Percentiles rank a stretch among this genome's conserved stretches.
phyloP scores from a whole-genome alignment of 106 monocot species.

The Dendrobium officinale region DNA sequence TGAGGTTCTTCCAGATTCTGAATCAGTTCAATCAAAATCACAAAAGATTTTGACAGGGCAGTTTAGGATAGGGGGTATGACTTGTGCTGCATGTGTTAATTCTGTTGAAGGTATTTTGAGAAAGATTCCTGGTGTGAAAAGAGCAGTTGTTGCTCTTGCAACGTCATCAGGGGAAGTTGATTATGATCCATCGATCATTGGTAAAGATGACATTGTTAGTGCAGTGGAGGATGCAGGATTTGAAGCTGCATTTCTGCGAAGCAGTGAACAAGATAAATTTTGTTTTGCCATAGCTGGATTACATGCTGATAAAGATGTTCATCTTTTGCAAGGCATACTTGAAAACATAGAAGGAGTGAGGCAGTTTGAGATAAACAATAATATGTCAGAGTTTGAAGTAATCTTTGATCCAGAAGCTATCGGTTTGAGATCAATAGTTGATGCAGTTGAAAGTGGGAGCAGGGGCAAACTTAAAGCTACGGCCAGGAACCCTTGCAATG shows the following conservation, averaged over 20 bases:
- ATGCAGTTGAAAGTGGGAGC: conserved; percentile 57
- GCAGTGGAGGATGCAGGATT: conserved; percentile 99
- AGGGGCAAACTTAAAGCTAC: conserved; percentile 44
- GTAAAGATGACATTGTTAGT: conserved; percentile 77
- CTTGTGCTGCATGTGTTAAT: conserved; percentile 93
- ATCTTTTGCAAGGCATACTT: conserved; percentile 54
- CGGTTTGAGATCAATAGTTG: conserved; percentile 73
- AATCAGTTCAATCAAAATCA: conserved; percentile 23
- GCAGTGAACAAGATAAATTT: conserved; percentile 77
- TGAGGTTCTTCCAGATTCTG: conserved; percentile 60
- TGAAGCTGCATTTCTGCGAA: conserved; percentile 77
- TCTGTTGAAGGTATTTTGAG: conserved; percentile 84
- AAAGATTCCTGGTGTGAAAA: conserved; percentile 85
- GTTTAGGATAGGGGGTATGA: conserved; percentile 95
- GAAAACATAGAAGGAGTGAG: conserved; percentile 49
- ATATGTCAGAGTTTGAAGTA: conserved; percentile 55
- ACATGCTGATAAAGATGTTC: conserved; percentile 36
- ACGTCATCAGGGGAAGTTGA: conserved; percentile 87
- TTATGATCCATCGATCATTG: conserved; percentile 66
- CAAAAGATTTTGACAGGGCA: conserved; percentile 60
- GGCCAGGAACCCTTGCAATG: conserved; percentile 53
- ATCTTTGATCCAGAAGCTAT: conserved; percentile 77
- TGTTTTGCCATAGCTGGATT: conserved; percentile 46
- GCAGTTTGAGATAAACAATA: conserved; percentile 45
- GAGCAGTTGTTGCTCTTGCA: conserved; percentile 83